phyloP scores from a whole-genome alignment of 345 rosid species.

The Xanthoceras sorbifolium region DNA sequence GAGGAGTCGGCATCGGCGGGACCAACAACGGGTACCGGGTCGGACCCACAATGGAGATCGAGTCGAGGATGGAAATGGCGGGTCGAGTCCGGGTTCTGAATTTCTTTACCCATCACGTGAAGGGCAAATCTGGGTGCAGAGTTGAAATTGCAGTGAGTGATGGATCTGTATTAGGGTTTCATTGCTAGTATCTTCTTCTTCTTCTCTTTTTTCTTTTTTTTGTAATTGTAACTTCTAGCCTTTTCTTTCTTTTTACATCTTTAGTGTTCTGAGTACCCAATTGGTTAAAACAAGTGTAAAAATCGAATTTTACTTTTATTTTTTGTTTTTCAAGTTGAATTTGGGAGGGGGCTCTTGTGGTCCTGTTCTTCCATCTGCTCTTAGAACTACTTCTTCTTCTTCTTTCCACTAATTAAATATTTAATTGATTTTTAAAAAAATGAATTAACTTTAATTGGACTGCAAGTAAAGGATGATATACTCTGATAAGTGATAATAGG shows the following conservation, averaged over 20 bases:
- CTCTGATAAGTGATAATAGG: too few relatives aligned
- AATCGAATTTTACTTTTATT: constrained; percentile 8
- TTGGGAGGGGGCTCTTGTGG: neutral
- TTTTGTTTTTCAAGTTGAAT: neutral
- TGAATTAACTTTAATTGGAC: constrained; percentile 20
- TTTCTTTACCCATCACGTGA: constrained; percentile 80
- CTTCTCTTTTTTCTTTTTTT: neutral
- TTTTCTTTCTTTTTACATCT: neutral
- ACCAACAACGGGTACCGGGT: constrained; percentile 40
- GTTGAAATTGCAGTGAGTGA: constrained; percentile 69
- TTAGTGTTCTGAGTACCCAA: neutral
- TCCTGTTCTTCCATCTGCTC: neutral
- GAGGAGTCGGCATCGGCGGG: neutral
- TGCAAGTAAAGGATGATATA: constrained; percentile 35
- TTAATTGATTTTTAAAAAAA: neutral
- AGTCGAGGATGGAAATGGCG: constrained; percentile 65
- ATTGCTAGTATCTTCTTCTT: constrained; percentile 44
- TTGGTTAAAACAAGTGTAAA: constrained; percentile 36
- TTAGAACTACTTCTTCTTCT: neutral
- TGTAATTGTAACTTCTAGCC: constrained; percentile 26
- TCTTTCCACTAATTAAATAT: neutral
- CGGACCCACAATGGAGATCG: constrained; percentile 92
- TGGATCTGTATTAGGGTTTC: constrained; percentile 90
- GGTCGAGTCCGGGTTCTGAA: constrained; percentile 89
- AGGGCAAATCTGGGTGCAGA: constrained; percentile 64